Evolutionary conservation across 2,329 filamentous ascomycete genomes (phyloP), one percentile per base, ranked within the genome.

Genomic region (Aspergillus melleus): DNA sequence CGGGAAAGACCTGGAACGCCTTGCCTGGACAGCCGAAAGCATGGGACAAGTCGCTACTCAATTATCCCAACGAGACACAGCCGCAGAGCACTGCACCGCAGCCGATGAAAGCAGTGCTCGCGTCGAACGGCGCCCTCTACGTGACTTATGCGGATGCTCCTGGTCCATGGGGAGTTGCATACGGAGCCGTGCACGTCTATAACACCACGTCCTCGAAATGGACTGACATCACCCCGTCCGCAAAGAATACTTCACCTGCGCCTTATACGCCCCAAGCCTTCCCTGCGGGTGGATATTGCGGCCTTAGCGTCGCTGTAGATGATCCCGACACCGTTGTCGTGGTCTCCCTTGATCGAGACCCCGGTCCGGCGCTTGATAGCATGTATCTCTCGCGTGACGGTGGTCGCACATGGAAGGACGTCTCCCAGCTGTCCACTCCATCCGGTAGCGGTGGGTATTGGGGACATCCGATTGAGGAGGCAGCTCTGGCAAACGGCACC

Each of bases 351-450:
- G 61, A 63, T 49, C 55, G 61, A 20, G 61, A 63, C 19, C 61
- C 61, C 10, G 61, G 61, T 19, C 61, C 61, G 26, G 61, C 61
- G 2, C 52, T 63, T 32, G 61, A 63, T 26, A 63, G 61, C 30
- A 59, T 63, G 19, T 63, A 63, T 30, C 54, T 63, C 49, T 63
- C 61, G 11, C 61, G 55, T 39, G 61, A 63, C 11, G 61, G 55
- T n/a, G 61, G 61, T 9, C 55, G 42, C 36, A 53, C 53, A 16
- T 63, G 61, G 61, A 63, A 61, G 20, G 61, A 63, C n/a, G 59
- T 63, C 26, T 56, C 61, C 6, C 61, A 63, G 42, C 36, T 63
- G 4, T 63, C 61, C 10, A 61, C 61, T 12, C 61, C 61, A 20
- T n/a, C 55, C 20, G 59, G 61, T 6, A 61, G 55, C 11, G 59